Evolutionary conservation across 306 rosid genomes (phyloP).

Genomic region (Cicer pinnatifidum): DNA sequence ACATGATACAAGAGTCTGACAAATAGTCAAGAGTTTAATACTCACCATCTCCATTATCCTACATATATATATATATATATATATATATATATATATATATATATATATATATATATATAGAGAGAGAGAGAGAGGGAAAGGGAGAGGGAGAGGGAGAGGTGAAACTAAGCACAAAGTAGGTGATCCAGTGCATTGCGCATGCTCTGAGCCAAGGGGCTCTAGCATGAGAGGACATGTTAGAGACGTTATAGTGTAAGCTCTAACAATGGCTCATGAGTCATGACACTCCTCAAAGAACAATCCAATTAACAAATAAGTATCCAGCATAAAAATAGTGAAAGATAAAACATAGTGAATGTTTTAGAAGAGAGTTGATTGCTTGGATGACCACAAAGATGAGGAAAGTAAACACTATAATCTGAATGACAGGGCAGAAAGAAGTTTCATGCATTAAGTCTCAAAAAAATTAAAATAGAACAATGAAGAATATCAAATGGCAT

Average conservation of each 20-base stretch:
- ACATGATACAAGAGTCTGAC: neutral
- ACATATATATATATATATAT: neutral
- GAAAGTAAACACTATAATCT: neutral
- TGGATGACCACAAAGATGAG: conserved; percentile 17
- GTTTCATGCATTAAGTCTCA: neutral
- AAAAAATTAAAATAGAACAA: neutral
- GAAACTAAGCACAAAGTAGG: conserved; percentile 4
- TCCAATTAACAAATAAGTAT: neutral
- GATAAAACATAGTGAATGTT: neutral
- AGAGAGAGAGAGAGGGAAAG: neutral
- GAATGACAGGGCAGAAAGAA: neutral
- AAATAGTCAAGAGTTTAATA: neutral
- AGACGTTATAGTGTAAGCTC: conserved; percentile 5
- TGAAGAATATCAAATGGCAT: conserved; percentile 41
- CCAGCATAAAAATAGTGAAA: conserved; percentile 13
- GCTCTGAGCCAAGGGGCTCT: neutral
- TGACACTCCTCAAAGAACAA: conserved; percentile 16
- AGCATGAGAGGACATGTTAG: conserved; percentile 4
- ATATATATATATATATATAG: neutral
- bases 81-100: no score
- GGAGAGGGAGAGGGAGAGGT: no score
- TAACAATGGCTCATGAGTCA: neutral
- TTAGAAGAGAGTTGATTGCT: conserved; percentile 14
- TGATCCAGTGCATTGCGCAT: neutral
- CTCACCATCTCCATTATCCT: neutral